Evolutionary conservation across 768 basidiomycete species (phyloP).

Genomic region (Tulasnella sp.): DNA sequence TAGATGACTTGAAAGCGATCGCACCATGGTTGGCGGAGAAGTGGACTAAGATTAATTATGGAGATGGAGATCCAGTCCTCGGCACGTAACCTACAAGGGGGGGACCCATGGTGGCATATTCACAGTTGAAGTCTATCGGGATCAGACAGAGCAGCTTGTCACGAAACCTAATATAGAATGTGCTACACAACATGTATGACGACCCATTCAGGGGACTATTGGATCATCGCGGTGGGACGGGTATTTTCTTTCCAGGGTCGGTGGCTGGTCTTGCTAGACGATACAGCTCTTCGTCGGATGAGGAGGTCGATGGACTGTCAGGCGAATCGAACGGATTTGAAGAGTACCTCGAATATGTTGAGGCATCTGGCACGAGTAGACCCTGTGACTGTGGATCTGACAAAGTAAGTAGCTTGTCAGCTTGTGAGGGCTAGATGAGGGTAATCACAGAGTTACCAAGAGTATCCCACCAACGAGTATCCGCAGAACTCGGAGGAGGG

Average conservation of each 20-base stretch:
- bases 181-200: no score
- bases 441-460: slow-evolving; percentile 37
- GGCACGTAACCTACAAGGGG: no score
- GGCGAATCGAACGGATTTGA: slow-evolving; percentile 60
- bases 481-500: slow-evolving; percentile 75
- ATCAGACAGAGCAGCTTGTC: no score
- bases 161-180: no score
- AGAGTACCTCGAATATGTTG: slow-evolving; percentile 24
- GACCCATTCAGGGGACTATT: neutral
- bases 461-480: slow-evolving; percentile 66
- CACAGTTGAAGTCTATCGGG: no score
- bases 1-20: slow-evolving; percentile 55
- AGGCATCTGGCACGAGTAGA: slow-evolving; percentile 31
- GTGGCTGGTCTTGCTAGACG: slow-evolving; percentile 22
- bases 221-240: neutral
- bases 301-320: slow-evolving; percentile 48
- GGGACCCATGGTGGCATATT: no score
- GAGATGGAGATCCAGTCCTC: slow-evolving; percentile 21
- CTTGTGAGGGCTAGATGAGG: neutral
- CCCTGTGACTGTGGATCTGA: slow-evolving; percentile 44
- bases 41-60: slow-evolving; percentile 53
- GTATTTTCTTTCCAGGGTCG: neutral
- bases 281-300: slow-evolving; percentile 79
- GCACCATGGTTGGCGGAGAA: slow-evolving; percentile 70
- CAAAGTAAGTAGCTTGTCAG: slow-evolving; percentile 21